Percentiles rank a stretch among this genome's conserved stretches.
phyloP scores from a whole-genome alignment of 306 rosid genomes.

The Mimosa pudica region DNA sequence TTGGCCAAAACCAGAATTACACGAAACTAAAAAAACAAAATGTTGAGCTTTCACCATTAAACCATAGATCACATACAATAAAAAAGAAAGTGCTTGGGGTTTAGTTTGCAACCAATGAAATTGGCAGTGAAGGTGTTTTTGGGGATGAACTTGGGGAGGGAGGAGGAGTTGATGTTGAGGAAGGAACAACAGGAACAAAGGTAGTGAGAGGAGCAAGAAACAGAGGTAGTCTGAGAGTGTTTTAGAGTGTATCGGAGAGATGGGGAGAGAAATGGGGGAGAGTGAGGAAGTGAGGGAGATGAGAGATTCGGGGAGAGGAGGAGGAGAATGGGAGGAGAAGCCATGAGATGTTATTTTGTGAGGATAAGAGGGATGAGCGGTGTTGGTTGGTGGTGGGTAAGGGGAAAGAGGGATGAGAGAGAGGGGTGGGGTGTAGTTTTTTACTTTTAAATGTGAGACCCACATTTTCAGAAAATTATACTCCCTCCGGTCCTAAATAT shows the following conservation, averaged over 20 bases:
- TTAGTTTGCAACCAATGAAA: constrained; percentile 57
- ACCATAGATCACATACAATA: too few relatives aligned
- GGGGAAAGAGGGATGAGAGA: too few relatives aligned
- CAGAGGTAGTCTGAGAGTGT: constrained; percentile 53
- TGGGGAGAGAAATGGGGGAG: constrained; percentile 52
- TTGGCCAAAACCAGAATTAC: too few relatives aligned
- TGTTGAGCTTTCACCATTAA: too few relatives aligned
- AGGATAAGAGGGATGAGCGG: not conserved
- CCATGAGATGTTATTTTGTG: constrained; percentile 9
- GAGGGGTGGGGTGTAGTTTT: too few relatives aligned
- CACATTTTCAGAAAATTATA: too few relatives aligned
- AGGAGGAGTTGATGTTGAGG: constrained; percentile 52
- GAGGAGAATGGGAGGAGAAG: constrained; percentile 30
- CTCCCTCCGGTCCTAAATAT: too few relatives aligned
- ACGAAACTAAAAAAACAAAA: too few relatives aligned
- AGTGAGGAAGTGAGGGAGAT: constrained; percentile 36
- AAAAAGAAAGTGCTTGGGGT: constrained; percentile 53
- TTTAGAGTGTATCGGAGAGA: constrained; percentile 42
- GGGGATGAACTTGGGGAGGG: constrained; percentile 65
- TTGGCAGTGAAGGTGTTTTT: constrained; percentile 58
- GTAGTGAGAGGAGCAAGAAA: constrained; percentile 81
- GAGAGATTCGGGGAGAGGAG: constrained; percentile 35
- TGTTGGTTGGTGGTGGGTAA: too few relatives aligned
- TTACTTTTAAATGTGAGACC: too few relatives aligned
- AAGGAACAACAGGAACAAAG: constrained; percentile 67